phyloP scores from a whole-genome alignment of 495 filamentous ascomycete genomes.

The Pyrenula massariospora region DNA sequence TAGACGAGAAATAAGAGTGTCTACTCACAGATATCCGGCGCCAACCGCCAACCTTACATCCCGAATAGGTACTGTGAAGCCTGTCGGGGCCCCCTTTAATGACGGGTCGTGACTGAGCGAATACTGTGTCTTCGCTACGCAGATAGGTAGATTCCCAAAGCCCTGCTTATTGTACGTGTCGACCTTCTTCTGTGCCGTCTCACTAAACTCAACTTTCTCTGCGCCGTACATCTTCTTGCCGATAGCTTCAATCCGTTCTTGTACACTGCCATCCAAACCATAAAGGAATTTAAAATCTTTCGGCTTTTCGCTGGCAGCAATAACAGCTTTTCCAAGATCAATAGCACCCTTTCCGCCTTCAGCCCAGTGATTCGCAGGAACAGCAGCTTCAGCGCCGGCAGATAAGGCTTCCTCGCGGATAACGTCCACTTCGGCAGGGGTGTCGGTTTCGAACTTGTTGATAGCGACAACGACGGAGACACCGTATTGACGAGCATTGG shows the following conservation, averaged over 20 bases:
- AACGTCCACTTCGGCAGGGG: slow-evolving; percentile 79
- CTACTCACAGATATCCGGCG: slow-evolving; percentile 73
- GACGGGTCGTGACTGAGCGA: slow-evolving; percentile 87
- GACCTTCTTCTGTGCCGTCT: slow-evolving; percentile 89
- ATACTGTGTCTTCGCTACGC: slow-evolving; percentile 97
- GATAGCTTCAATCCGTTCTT: slow-evolving; percentile 87
- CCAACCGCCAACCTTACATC: slow-evolving; percentile 92
- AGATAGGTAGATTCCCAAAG: slow-evolving; percentile 85
- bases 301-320: slow-evolving; percentile 68
- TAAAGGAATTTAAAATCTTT: slow-evolving; percentile 91
- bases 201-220: slow-evolving; percentile 80
- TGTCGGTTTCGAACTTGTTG: slow-evolving; percentile 87
- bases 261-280: slow-evolving; percentile 62
- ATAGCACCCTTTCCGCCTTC: slow-evolving; percentile 87
- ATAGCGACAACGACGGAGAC: slow-evolving; percentile 95
- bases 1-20: slow-evolving; percentile 1
- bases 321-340: slow-evolving; percentile 78
- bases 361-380: slow-evolving; percentile 93
- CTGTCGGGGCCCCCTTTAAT: slow-evolving; percentile 91
- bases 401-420: slow-evolving; percentile 84
- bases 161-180: slow-evolving; percentile 90
- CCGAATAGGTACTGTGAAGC: slow-evolving; percentile 89
- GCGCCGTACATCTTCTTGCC: slow-evolving; percentile 91
- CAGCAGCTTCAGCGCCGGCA: slow-evolving; percentile 87
- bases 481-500: slow-evolving; percentile 77